Evolutionary conservation across 495 filamentous ascomycete species (phyloP), one percentile per base, ranked within the genome.

Genomic region (Talaromyces stipitatus): DNA sequence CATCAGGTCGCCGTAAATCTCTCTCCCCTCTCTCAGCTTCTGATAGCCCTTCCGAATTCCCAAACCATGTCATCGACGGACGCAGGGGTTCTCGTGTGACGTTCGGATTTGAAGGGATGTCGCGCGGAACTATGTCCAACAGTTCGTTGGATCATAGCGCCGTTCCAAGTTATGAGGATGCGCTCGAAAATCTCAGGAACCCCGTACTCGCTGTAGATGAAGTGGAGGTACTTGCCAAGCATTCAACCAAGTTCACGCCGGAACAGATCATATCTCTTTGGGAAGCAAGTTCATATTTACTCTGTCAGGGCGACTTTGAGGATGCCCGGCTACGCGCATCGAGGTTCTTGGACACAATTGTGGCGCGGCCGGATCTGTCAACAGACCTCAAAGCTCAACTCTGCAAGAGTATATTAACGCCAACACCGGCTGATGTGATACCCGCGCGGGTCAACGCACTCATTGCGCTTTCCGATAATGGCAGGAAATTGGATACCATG

Each of bases 381-480:
- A 69, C 70, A 26, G 53, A 68, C 27, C 64, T 70, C 12, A 67
- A 69, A 23, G 64, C 66, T 36, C 55, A 62, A 11, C 27, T 78
- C 14, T 78, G 72, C 41, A 70, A 74, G 51, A 66, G 67, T 2
- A 75, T 78, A 32, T 64, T 66, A 2, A 58, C 57, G n/a, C 62
- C 68, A 2, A 66, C 70, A 6, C 70, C 71, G 24, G 51, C 66
- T n/a, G 75, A 78, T 48, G 66, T 73, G 47, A 66, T 76, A 32
- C 66, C 73, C 22, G 66, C 71, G 6, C 69, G 70, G 1, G 66
- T 75, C 10, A 68, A 74, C 32, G 65, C 75, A 2, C 62, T 78
- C 55, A 72, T 78, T 36, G 66, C 69, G 4, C 58, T 78, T 20
- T 76, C 75, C 14, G 75, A 78, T 38, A 72, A 78, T 67, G 73